Conservation (phyloP, 176 grass and related monocot genomes). For the Luzula sylvatica region DNA sequence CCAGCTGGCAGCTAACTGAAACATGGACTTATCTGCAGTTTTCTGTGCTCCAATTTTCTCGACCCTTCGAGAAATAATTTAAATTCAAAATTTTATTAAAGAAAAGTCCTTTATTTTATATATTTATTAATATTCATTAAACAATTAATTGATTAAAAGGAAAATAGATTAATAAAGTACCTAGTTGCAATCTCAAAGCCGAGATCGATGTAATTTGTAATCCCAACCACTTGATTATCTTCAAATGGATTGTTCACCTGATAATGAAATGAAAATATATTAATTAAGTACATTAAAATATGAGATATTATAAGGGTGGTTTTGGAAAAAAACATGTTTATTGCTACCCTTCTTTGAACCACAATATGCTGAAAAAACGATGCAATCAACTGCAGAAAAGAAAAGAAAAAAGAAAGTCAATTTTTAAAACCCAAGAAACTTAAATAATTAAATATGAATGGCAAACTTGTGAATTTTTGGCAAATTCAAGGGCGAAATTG, state of each 20-base stretch:
- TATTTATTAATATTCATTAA: background rate
- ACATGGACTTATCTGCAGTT: slow-evolving; percentile 31
- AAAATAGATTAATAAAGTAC: slow-evolving; percentile 28
- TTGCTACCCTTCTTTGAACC: slow-evolving; percentile 99
- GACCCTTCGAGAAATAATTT: slow-evolving; percentile 46
- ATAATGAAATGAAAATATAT: slow-evolving; percentile 7
- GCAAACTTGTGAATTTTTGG: slow-evolving; percentile 55
- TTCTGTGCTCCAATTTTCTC: slow-evolving; percentile 38
- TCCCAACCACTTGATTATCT: slow-evolving; percentile 78
- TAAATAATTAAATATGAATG: background rate
- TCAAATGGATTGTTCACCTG: slow-evolving; percentile 96
- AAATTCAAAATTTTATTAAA: slow-evolving; percentile 9
- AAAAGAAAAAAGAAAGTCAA: background rate
- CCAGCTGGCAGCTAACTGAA: slow-evolving; percentile 91
- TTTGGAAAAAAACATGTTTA: background rate
- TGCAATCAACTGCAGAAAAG: slow-evolving; percentile 50
- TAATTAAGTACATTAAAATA: slow-evolving; percentile 3
- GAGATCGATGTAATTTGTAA: slow-evolving; percentile 95
- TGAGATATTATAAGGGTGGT: background rate
- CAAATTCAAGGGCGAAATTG: slow-evolving; percentile 69
- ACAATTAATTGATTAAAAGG: background rate
- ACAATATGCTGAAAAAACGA: slow-evolving; percentile 89
- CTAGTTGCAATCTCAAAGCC: slow-evolving; percentile 70
- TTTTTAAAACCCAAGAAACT: too few relatives aligned
- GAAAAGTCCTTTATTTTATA: background rate